Conservation (phyloP, 2,329 filamentous ascomycete species). For the Tolypocladium inflatum region DNA sequence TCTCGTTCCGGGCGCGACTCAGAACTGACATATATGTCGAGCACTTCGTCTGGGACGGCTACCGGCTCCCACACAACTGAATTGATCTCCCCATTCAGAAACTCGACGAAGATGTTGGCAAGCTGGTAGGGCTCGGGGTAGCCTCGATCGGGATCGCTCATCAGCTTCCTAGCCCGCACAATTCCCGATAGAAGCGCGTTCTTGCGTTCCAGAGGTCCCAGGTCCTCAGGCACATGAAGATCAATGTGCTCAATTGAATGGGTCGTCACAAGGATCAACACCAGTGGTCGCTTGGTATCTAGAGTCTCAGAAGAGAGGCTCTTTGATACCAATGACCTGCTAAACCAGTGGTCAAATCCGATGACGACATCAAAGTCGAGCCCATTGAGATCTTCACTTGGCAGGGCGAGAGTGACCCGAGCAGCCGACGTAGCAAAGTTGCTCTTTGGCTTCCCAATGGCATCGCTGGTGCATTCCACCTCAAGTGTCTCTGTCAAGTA, state of each 20-base stretch:
- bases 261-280: slow-evolving; percentile 38
- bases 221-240: slow-evolving; percentile 27
- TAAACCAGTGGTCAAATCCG: slow-evolving; percentile 43
- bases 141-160: slow-evolving; percentile 30
- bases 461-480: slow-evolving; percentile 23
- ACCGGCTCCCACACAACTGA: slow-evolving; percentile 36
- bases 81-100: slow-evolving; percentile 28
- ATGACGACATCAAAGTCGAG: slow-evolving; percentile 40
- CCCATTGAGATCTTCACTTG: slow-evolving; percentile 26
- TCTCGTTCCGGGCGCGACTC: slow-evolving; percentile 19
- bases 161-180: slow-evolving; percentile 23
- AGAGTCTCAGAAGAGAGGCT: slow-evolving; percentile 1
- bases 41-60: slow-evolving; percentile 35
- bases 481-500: slow-evolving; percentile 33
- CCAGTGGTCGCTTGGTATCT: slow-evolving; percentile 25
- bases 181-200: slow-evolving; percentile 31
- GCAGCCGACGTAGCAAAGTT: slow-evolving; percentile 22
- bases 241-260: slow-evolving; percentile 49
- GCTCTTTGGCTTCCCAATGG: slow-evolving; percentile 15
- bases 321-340: slow-evolving; percentile 20
- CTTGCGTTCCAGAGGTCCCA: slow-evolving; percentile 34
- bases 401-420: slow-evolving; percentile 32
- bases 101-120: slow-evolving; percentile 36
- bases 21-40: slow-evolving; percentile 35
- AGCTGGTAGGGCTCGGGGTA: slow-evolving; percentile 34